Base-by-base conservation (phyloP, 2,329 filamentous ascomycete species). In the Juglanconis oblonga region DNA sequence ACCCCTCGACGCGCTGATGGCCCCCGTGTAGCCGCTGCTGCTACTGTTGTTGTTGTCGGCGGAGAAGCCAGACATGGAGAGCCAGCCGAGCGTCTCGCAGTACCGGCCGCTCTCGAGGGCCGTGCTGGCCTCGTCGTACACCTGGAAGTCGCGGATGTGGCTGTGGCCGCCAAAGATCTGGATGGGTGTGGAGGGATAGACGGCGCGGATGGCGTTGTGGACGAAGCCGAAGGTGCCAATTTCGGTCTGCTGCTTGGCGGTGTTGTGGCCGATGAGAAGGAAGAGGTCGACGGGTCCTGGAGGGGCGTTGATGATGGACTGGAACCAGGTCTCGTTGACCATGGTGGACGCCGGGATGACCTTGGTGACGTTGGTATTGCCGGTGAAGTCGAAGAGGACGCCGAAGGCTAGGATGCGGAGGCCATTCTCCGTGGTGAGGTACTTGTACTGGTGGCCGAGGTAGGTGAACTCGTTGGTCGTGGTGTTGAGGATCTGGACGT, bases 41-140 rank as follows among this genome's bases (percentile, higher is more conserved):
- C 2, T 24, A 24, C 2, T 24, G 2, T 24, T 24, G 2, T 24
- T 24, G 55, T 77, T 78, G 38, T 70, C 71, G 1, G 73, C 74
- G 55, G 80, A 70, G 64, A 89, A 81, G 14, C 86, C 86, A 53
- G 79, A 81, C 73, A 89, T 81, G n/a, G 85, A 82, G 29, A 88
- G 69, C 83, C 85, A 90, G 31, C 87, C 87, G 0, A 89, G 75
- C 1, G 86, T 89, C 73, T 90, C 87, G 68, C 86, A 89, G 71
- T 88, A 89, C 55, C 84, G 79, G 5, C 84, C 86, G 3, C 85
- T 84, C 65, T 87, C 86, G 8, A 89, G 75, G 0, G 79, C 85
- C 4, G 86, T 85, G 5, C 83, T 81, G 65, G 79, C 80, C 58
- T 83, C 78, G 67, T 90, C 87, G 63, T 84, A 87, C 2, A 87